These are phyloP conservation scores for Climacium dendroides DNA, from an alignment of 225 moss, liverwort and hornwort species.

Conservation along the genomic window DNA sequence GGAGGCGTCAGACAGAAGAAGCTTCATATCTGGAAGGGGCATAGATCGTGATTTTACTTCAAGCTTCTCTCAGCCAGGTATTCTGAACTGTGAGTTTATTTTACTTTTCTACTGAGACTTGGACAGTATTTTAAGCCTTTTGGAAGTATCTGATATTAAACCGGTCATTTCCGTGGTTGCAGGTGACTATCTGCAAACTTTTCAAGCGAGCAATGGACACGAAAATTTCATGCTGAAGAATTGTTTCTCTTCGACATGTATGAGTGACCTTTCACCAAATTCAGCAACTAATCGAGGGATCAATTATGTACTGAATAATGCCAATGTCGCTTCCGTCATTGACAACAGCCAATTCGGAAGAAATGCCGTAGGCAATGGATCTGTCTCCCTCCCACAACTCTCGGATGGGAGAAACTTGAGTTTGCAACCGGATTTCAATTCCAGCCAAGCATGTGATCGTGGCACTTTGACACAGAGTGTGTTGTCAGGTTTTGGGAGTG, in stretches of 20 bases:
- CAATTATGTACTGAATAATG: constrained; percentile 34
- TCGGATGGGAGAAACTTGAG: constrained; percentile 68
- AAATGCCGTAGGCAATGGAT: constrained; percentile 25
- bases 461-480: constrained; percentile 56
- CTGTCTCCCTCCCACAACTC: constrained; percentile 55
- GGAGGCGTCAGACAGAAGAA: constrained; percentile 56
- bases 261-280: constrained; percentile 56
- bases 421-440: constrained; percentile 48
- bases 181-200: constrained; percentile 56
- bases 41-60: constrained; percentile 64
- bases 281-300: constrained; percentile 50
- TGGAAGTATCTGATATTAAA: neutral
- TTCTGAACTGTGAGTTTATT: neutral
- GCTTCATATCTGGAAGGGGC: constrained; percentile 48
- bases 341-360: constrained; percentile 48
- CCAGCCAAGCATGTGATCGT: constrained; percentile 64
- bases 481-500: constrained; percentile 63
- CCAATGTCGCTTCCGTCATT: constrained; percentile 45
- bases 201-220: constrained; percentile 30
- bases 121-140: neutral
- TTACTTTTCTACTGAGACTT: neutral
- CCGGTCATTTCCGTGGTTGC: neutral
- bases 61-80: constrained; percentile 44
- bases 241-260: constrained; percentile 26
- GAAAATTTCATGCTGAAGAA: constrained; percentile 37